Conservation (phyloP, 2,329 filamentous ascomycete genomes). For the Elsinoe fawcettii region DNA sequence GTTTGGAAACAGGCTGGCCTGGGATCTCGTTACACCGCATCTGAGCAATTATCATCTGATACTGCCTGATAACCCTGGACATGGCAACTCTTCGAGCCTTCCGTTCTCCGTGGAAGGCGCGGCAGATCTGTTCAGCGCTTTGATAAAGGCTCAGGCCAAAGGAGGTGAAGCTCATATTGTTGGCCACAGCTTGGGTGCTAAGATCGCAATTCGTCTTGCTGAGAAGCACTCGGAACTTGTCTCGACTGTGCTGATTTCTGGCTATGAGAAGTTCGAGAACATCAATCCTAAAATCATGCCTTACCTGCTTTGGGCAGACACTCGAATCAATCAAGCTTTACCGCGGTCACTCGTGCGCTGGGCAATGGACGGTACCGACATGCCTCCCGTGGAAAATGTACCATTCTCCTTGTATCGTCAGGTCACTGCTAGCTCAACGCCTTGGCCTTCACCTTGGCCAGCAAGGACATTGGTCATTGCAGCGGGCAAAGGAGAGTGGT, state of each 20-base stretch:
- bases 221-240: not conserved
- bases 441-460: not conserved
- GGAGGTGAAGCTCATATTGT: not conserved
- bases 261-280: not conserved
- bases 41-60: too few relatives aligned
- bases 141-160: not conserved
- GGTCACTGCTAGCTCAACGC: not conserved
- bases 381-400: not conserved
- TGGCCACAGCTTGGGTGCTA: not conserved
- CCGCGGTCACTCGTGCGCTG: not conserved
- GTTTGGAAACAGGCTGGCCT: too few relatives aligned
- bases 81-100: too few relatives aligned
- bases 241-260: not conserved
- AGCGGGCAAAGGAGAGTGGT: not conserved
- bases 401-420: not conserved
- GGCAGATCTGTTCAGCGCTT: not conserved
- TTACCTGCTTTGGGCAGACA: not conserved
- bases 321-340: not conserved
- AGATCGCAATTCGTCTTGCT: not conserved
- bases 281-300: not conserved
- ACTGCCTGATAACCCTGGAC: too few relatives aligned
- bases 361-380: not conserved
- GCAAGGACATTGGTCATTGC: not conserved
- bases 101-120: too few relatives aligned
- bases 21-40: too few relatives aligned